phyloP scores from a whole-genome alignment of 306 rosid species.

The Citrullus amarus region DNA sequence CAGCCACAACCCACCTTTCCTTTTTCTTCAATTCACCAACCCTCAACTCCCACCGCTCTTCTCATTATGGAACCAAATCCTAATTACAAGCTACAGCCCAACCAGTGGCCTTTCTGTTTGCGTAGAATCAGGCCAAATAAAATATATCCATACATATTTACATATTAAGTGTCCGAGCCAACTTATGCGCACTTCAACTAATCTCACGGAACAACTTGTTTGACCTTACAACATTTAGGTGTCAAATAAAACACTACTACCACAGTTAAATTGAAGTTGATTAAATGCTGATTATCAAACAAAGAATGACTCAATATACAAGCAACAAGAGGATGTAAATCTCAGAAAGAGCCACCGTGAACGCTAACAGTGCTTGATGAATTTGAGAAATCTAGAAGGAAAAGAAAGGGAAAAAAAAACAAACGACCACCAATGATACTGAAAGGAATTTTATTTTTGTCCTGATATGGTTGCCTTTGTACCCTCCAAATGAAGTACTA shows the following conservation, averaged over 20 bases:
- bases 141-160: no score
- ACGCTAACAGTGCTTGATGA: not conserved
- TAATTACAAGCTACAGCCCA: not conserved
- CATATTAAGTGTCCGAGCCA: no score
- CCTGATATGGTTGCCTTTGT: not conserved
- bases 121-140: not conserved
- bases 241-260: not conserved
- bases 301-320: not conserved
- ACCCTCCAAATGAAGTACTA: not conserved
- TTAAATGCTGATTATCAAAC: not conserved
- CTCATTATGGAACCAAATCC: not conserved
- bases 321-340: not conserved
- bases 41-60: conserved; percentile 3
- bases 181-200: no score
- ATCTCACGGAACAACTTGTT: no score
- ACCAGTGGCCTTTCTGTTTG: not conserved
- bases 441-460: not conserved
- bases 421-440: not conserved
- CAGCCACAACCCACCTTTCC: not conserved
- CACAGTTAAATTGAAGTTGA: not conserved
- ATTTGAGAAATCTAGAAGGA: not conserved
- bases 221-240: no score
- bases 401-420: not conserved
- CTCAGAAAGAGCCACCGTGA: not conserved
- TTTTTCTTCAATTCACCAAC: conserved; percentile 2